A percentile compares a stretch with the other conserved stretches of the same genome.
Conservation (phyloP, 345 rosid genomes). For the Pseudoturritis turrita region DNA sequence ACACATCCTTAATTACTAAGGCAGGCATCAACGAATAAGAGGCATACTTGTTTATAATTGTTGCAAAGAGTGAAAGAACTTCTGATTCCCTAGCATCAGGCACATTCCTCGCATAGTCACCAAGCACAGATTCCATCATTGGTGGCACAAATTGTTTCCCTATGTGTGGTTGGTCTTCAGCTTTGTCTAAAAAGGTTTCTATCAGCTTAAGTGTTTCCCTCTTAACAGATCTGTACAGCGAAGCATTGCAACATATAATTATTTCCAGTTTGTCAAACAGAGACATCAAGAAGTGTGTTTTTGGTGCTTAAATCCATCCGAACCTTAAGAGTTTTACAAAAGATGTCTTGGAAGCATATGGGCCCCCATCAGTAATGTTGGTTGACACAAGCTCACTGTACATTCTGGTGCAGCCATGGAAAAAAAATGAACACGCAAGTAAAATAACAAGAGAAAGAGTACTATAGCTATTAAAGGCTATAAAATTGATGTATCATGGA, state of each 20-base stretch:
- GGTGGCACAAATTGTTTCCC: constrained; percentile 99
- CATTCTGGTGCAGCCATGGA: constrained; percentile 64
- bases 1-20: not conserved
- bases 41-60: constrained; percentile 93
- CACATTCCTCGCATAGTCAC: constrained; percentile 94
- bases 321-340: constrained; percentile 91
- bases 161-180: constrained; percentile 96
- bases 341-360: constrained; percentile 82
- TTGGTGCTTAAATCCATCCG: constrained; percentile 17
- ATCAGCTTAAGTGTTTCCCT: constrained; percentile 97
- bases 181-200: constrained; percentile 98
- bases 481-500: not conserved
- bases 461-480: not conserved
- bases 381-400: constrained; percentile 98
- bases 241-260: constrained; percentile 2
- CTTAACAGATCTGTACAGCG: constrained; percentile 78
- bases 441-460: not conserved
- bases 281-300: not conserved
- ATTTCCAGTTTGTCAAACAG: constrained; percentile 11
- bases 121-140: constrained; percentile 98
- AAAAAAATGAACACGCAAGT: not conserved
- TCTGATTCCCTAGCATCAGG: constrained; percentile 99
- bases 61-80: constrained; percentile 94
- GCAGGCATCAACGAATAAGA: not conserved
- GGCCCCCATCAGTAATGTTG: constrained; percentile 92